phyloP scores from a whole-genome alignment of 345 rosid genomes.

The Clarkia xantiana region DNA sequence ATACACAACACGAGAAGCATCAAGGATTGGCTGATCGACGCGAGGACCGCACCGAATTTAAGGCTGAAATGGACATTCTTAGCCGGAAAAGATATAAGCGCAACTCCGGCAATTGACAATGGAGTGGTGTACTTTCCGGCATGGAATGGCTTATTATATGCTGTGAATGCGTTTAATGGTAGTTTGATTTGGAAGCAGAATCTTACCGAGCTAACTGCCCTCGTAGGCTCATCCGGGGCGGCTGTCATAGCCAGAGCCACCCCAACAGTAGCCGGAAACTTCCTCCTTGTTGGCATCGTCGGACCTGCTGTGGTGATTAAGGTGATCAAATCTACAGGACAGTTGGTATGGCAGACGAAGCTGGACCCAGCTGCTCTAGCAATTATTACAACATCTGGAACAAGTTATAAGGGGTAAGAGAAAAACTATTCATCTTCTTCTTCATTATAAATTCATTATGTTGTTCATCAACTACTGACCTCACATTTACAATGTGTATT shows the following conservation, averaged over 20 bases:
- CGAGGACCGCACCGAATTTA: constrained; percentile 9
- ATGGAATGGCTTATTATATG: constrained; percentile 41
- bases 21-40: constrained; percentile 15
- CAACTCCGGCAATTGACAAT: constrained; percentile 28
- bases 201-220: constrained; percentile 22
- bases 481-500: too few relatives aligned
- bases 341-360: constrained; percentile 23
- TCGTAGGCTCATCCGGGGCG: constrained; percentile 13
- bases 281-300: constrained; percentile 22
- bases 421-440: too few relatives aligned
- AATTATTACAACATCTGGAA: constrained; percentile 29
- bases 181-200: constrained; percentile 32
- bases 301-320: constrained; percentile 36
- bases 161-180: constrained; percentile 34
- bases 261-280: constrained; percentile 22
- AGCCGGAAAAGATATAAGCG: constrained; percentile 34
- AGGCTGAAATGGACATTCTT: constrained; percentile 26
- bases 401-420: constrained; percentile 23
- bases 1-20: constrained; percentile 21
- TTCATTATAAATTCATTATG: too few relatives aligned
- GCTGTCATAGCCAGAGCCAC: constrained; percentile 30
- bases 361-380: constrained; percentile 22
- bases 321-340: constrained; percentile 17
- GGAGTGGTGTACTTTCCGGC: constrained; percentile 33
- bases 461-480: too few relatives aligned